Evolutionary conservation across 2,329 filamentous ascomycete genomes (phyloP).

Genomic region (Paracoccidioides lutzii): DNA sequence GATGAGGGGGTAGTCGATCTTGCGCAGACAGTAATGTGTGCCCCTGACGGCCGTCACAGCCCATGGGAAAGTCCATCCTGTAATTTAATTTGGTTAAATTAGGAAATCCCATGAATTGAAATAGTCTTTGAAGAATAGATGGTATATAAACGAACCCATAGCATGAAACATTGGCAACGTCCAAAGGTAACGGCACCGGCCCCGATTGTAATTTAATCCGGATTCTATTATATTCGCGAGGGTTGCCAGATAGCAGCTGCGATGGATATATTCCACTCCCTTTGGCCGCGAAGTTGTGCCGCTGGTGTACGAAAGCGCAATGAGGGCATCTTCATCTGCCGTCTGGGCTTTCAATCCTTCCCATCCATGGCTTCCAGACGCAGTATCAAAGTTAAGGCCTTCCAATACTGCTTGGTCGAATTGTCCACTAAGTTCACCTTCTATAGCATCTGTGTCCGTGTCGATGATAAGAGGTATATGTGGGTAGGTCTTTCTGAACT

Average conservation of each 20-base stretch:
- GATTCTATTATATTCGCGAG: slow-evolving; percentile 81
- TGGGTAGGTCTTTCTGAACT: slow-evolving; percentile 49
- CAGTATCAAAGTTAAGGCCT: slow-evolving; percentile 58
- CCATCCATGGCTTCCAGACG: slow-evolving; percentile 62
- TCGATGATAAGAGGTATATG: slow-evolving; percentile 64
- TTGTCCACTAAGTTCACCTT: slow-evolving; percentile 60
- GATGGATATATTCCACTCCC: slow-evolving; percentile 82
- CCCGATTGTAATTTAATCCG: slow-evolving; percentile 58
- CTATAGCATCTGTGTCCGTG: slow-evolving; percentile 64
- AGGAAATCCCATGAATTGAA: slow-evolving; percentile 46
- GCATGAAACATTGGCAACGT: slow-evolving; percentile 77
- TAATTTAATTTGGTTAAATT: not conserved
- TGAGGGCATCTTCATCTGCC: slow-evolving; percentile 61
- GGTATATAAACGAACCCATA: slow-evolving; percentile 32
- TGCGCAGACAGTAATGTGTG: slow-evolving; percentile 88
- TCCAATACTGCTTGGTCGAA: slow-evolving; percentile 77
- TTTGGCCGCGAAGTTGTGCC: slow-evolving; percentile 88
- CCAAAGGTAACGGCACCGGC: slow-evolving; percentile 74
- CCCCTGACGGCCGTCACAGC: slow-evolving; percentile 82
- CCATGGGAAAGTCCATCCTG: slow-evolving; percentile 78
- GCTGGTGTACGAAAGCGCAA: slow-evolving; percentile 86
- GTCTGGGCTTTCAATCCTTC: slow-evolving; percentile 57
- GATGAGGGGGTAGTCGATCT: slow-evolving; percentile 87
- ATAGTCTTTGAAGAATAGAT: slow-evolving; percentile 13
- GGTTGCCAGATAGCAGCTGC: slow-evolving; percentile 73